These are phyloP conservation scores for Corchorus olitorius DNA, from an alignment of 345 rosid species.

Conservation along the genomic window DNA sequence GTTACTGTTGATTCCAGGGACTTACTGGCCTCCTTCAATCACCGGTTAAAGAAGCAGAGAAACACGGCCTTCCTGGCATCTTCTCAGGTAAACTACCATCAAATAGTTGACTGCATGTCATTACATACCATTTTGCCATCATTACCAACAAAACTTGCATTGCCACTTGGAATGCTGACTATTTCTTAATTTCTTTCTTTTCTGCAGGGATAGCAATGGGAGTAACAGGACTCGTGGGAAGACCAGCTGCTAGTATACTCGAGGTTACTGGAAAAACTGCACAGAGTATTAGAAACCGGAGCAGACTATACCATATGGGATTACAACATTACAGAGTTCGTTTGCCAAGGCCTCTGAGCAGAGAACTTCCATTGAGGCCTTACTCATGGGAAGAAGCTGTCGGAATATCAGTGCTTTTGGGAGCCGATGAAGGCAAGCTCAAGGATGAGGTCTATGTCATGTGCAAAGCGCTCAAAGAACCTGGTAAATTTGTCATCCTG, in stretches of 20 bases:
- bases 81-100: constrained; percentile 62
- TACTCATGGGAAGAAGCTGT: constrained; percentile 96
- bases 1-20: constrained; percentile 52
- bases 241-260: constrained; percentile 95
- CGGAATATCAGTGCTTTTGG: constrained; percentile 69
- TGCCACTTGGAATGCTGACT: background rate
- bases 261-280: constrained; percentile 95
- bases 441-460: constrained; percentile 60
- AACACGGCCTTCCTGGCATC: constrained; percentile 92
- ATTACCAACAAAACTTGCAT: background rate
- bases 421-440: constrained; percentile 62
- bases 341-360: constrained; percentile 76
- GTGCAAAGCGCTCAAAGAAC: constrained; percentile 76
- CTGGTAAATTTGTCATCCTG: constrained; percentile 66
- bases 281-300: constrained; percentile 86
- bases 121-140: background rate
- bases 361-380: constrained; percentile 79
- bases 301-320: constrained; percentile 62
- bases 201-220: constrained; percentile 78
- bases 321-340: constrained; percentile 61
- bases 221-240: constrained; percentile 92
- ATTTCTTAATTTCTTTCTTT: constrained; percentile 6
- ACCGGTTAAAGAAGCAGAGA: constrained; percentile 90
- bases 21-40: constrained; percentile 93
- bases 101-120: background rate